phyloP scores from a whole-genome alignment of 129 eudicot species.

The Mikania micrantha region DNA sequence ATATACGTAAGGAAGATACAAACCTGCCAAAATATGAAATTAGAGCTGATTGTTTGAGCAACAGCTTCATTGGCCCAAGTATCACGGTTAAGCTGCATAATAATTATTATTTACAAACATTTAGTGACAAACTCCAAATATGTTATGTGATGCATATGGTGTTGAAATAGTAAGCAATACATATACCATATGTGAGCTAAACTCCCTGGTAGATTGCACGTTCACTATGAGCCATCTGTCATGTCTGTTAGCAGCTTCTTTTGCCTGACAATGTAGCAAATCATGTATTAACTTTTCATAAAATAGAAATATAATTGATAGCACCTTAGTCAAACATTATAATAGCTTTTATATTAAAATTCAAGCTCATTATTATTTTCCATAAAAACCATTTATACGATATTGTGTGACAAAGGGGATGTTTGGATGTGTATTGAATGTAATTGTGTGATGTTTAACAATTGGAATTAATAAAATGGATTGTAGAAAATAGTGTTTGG shows the following conservation, averaged over 20 bases:
- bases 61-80: slow-evolving; percentile 98
- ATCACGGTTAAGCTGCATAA: slow-evolving; percentile 82
- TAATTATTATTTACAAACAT: slow-evolving; percentile 12
- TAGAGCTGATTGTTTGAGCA: slow-evolving; percentile 67
- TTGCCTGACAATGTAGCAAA: slow-evolving; percentile 45
- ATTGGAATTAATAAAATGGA: not conserved
- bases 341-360: not conserved
- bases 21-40: slow-evolving; percentile 95
- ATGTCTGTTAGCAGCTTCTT: slow-evolving; percentile 61
- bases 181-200: slow-evolving; percentile 84
- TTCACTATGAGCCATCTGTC: slow-evolving; percentile 79
- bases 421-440: not conserved
- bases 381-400: not conserved
- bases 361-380: not conserved
- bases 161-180: not conserved
- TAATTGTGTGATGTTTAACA: not conserved
- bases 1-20: not conserved
- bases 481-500: not conserved
- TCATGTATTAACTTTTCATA: not conserved
- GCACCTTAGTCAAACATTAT: not conserved
- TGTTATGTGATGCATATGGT: not conserved
- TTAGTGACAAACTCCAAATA: not conserved
- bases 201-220: slow-evolving; percentile 78
- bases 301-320: not conserved
- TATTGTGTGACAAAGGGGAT: not conserved